Percentiles rank a stretch among this genome's conserved stretches.
These are phyloP conservation scores for Grigorovia jiainica DNA, from an alignment of 805 yeast genomes.

Conservation along the genomic window DNA sequence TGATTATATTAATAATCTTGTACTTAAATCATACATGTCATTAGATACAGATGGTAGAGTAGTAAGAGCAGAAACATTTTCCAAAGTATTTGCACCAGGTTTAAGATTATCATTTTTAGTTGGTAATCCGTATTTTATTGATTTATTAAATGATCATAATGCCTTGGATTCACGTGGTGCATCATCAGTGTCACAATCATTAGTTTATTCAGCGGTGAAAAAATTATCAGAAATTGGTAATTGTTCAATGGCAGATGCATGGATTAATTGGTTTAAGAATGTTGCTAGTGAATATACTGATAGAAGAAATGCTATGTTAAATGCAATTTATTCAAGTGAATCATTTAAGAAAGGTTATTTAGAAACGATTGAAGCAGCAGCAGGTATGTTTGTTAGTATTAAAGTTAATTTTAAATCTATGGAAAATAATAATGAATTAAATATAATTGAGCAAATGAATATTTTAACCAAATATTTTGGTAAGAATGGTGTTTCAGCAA, in stretches of 20 bases:
- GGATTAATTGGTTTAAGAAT: slow-evolving; percentile 40
- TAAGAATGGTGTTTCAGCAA: slow-evolving; percentile 46
- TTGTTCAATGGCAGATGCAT: slow-evolving; percentile 31
- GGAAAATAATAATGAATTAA: slow-evolving; percentile 6
- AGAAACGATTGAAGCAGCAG: slow-evolving; percentile 40
- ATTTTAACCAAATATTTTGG: slow-evolving; percentile 35
- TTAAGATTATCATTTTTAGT: slow-evolving; percentile 51
- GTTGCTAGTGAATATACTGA: slow-evolving; percentile 38
- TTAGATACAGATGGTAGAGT: slow-evolving; percentile 55
- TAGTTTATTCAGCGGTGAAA: slow-evolving; percentile 41
- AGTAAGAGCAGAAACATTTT: slow-evolving; percentile 51
- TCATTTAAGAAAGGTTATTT: slow-evolving; percentile 35
- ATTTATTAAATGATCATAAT: slow-evolving; percentile 33
- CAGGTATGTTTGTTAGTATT: slow-evolving; percentile 53
- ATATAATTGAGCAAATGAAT: slow-evolving; percentile 28
- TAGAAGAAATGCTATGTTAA: slow-evolving; percentile 34
- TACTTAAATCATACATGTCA: slow-evolving; percentile 42
- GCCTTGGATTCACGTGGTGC: slow-evolving; percentile 43
- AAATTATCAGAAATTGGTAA: slow-evolving; percentile 27
- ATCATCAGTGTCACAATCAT: slow-evolving; percentile 47
- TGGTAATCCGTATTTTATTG: slow-evolving; percentile 39
- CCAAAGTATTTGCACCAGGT: slow-evolving; percentile 61
- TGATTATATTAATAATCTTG: slow-evolving; percentile 35
- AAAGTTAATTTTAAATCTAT: slow-evolving; percentile 28
- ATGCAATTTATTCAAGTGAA: slow-evolving; percentile 29